phyloP scores from a whole-genome alignment of 2,329 filamentous ascomycete species.

The Phialophora tarda region DNA sequence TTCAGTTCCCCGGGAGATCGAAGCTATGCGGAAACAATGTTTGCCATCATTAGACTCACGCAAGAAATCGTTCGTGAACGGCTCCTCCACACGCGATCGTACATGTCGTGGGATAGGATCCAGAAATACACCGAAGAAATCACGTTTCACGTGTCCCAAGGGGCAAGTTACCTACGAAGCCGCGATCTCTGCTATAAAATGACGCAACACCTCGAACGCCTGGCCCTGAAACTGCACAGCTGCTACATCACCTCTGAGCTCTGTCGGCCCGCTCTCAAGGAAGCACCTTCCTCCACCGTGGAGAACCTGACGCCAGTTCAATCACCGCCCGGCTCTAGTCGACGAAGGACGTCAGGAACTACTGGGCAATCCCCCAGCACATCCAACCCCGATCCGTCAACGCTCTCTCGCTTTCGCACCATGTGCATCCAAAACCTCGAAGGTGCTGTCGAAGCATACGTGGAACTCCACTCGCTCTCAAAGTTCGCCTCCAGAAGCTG shows the following conservation, averaged over 20 bases:
- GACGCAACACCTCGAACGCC: conserved; percentile 63
- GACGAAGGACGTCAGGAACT: conserved; percentile 28
- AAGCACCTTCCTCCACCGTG: conserved; percentile 41
- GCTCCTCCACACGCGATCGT: conserved; percentile 59
- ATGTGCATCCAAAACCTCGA: conserved; percentile 63
- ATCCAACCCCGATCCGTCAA: conserved; percentile 25
- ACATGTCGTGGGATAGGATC: conserved; percentile 61
- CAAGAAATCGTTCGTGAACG: conserved; percentile 66
- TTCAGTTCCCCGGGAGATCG: conserved; percentile 56
- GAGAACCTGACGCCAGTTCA: conserved; percentile 29
- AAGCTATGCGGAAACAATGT: conserved; percentile 64
- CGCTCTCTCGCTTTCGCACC: conserved; percentile 50
- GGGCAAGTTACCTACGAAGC: conserved; percentile 63
- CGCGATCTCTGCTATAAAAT: conserved; percentile 49
- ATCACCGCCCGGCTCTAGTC: conserved; percentile 29
- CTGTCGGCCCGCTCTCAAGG: conserved; percentile 65
- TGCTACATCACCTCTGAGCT: conserved; percentile 68
- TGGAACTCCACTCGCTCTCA: conserved; percentile 58
- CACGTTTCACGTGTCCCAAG: conserved; percentile 63
- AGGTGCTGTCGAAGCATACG: conserved; percentile 64
- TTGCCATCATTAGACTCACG: conserved; percentile 58
- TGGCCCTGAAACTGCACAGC: conserved; percentile 65
- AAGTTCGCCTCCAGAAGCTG: conserved; percentile 53
- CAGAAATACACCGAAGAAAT: conserved; percentile 63
- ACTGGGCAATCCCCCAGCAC: conserved; percentile 26